Evolutionary conservation across 768 basidiomycete species (phyloP).

Genomic region (Boletus subparvulus): DNA sequence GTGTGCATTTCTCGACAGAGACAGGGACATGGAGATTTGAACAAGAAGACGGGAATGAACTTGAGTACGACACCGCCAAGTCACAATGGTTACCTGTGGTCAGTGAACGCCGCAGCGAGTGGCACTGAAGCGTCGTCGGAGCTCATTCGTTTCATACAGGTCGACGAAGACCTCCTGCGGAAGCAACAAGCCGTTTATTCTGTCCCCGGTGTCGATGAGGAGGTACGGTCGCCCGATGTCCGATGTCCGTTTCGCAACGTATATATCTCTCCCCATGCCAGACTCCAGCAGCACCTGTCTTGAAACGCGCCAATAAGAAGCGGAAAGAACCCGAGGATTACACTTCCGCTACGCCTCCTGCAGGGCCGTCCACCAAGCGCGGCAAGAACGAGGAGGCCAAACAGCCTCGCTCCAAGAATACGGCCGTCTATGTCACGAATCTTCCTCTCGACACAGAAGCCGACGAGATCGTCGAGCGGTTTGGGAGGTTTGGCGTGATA

Average conservation of each 20-base stretch:
- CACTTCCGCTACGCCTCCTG: slow-evolving; percentile 52
- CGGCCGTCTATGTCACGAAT: slow-evolving; percentile 85
- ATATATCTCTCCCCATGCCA: slow-evolving; percentile 35
- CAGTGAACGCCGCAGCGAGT: slow-evolving; percentile 30
- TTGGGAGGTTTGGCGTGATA: slow-evolving; percentile 88
- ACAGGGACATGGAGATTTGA: slow-evolving; percentile 86
- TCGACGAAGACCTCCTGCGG: slow-evolving; percentile 83
- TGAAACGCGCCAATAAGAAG: slow-evolving; percentile 78
- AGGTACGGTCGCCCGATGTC: slow-evolving; percentile 50
- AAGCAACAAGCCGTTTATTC: slow-evolving; percentile 96
- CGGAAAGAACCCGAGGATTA: slow-evolving; percentile 74
- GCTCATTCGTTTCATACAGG: slow-evolving; percentile 41
- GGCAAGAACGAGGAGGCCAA: slow-evolving; percentile 58
- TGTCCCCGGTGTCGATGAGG: slow-evolving; percentile 90
- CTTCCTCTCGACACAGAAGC: slow-evolving; percentile 74
- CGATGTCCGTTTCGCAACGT: slow-evolving; percentile 21
- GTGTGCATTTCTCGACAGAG: slow-evolving; percentile 74
- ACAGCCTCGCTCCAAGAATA: slow-evolving; percentile 76
- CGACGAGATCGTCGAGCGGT: slow-evolving; percentile 81
- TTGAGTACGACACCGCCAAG: slow-evolving; percentile 81
- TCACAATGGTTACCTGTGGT: slow-evolving; percentile 85
- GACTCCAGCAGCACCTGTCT: slow-evolving; percentile 86
- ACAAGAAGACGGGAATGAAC: slow-evolving; percentile 84
- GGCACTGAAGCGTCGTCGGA: not conserved
- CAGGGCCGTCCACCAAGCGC: slow-evolving; percentile 64